Base-by-base conservation (phyloP, 495 filamentous ascomycete genomes). In the Chaetomium fimeti region DNA sequence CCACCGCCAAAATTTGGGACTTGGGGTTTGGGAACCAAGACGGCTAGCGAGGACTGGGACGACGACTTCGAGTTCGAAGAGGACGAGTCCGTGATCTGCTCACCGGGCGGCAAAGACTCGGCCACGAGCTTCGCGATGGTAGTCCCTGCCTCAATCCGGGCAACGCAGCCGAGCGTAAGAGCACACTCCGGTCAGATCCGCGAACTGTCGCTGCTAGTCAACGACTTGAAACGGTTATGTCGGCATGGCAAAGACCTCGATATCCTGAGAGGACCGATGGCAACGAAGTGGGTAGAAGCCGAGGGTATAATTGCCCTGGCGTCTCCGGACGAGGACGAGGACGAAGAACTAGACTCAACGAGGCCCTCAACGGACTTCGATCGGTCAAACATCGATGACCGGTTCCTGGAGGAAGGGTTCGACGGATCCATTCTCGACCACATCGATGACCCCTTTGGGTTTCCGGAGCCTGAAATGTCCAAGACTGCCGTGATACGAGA, bases 161-260 rank as follows among this genome's bases (percentile, higher is more conserved):
- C 91, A 55, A 86, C 88, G 13, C 91, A 95, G 77, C 90, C 89
- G 16, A 93, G 86, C 65, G 87, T 96, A 27, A 89, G 88, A 68
- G 91, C 91, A 18, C 90, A 96, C 71, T 91, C 91, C 42, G 91
- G 91, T 25, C 90, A 93, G 64, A 91, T 96, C 20, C 86, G 91
- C 48, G 91, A 96, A 74, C 77, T 96, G 56, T 93, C 90, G 12
- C 72, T 93, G 24, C 76, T 96, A 13, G 91, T 96, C 53, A 83
- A 83, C 53, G 79, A 82, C 68, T 62, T 83, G 61, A 81, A 82
- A 68, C 87, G 92, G 72, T 84, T 94, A 57, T 80, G 93, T 55
- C 92, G 91, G 62, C 86, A 89, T 27, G 91, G 86, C 9, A 85
- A 83, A 53, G 83, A 87, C 40, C 83, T 90, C 69, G 83, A 83